These are phyloP conservation scores for Penicillium sp. DNA, from an alignment of 2,329 filamentous ascomycete species.

Conservation along the genomic window DNA sequence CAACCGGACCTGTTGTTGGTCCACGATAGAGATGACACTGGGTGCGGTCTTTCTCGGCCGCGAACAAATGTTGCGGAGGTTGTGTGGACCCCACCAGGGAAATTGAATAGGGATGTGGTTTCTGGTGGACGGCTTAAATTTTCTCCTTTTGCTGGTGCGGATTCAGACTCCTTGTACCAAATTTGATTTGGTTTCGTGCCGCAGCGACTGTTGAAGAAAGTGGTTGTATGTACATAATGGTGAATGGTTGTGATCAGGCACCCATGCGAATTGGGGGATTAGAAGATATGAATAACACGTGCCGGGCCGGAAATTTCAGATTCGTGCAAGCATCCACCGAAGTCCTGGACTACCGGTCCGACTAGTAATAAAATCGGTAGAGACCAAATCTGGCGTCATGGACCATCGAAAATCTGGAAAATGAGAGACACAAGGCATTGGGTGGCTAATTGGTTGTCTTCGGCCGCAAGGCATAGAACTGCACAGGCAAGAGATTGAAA, in stretches of 20 bases:
- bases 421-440: not conserved
- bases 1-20: constrained; percentile 20
- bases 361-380: not conserved
- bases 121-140: constrained; percentile 15
- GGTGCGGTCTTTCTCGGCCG: constrained; percentile 21
- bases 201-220: not conserved
- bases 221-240: not conserved
- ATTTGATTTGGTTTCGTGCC: not conserved
- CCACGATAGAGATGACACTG: constrained; percentile 27
- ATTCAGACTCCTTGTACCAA: not conserved
- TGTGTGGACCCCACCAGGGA: constrained; percentile 32
- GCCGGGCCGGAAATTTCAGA: not conserved
- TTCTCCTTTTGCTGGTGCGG: not conserved
- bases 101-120: constrained; percentile 23
- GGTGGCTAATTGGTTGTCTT: constrained; percentile 4
- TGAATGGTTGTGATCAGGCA: not conserved
- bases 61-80: constrained; percentile 29
- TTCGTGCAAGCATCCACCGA: too few species aligned
- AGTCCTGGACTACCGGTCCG: not conserved
- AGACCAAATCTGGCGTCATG: not conserved
- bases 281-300: not conserved
- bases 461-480: constrained; percentile 66
- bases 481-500: constrained; percentile 59
- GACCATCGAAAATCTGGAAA: not conserved
- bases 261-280: not conserved